phyloP scores from a whole-genome alignment of 306 rosid species.

The Lathyrus aphaca region DNA sequence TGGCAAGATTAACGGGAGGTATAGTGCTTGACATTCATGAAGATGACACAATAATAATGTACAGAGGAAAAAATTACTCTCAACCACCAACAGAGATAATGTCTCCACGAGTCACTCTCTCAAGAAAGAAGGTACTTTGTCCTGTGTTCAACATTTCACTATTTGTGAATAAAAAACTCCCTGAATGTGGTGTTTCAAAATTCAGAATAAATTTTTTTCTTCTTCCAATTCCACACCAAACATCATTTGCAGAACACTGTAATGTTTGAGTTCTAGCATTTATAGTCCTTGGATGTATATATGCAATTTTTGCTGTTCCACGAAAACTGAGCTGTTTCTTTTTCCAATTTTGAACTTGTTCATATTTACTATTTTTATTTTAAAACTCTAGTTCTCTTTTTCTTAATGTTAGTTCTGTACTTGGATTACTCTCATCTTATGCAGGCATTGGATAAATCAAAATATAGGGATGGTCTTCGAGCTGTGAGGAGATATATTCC shows the following conservation, averaged over 20 bases:
- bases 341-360: slow-evolving; percentile 7
- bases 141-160: slow-evolving; percentile 2
- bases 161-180: slow-evolving; percentile 7
- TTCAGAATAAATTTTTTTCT: too few relatives aligned
- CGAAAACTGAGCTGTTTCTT: not conserved
- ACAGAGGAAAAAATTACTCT: slow-evolving; percentile 93
- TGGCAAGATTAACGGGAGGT: slow-evolving; percentile 90
- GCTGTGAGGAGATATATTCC: slow-evolving; percentile 86
- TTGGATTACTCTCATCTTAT: slow-evolving; percentile 30
- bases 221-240: not conserved
- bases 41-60: slow-evolving; percentile 87
- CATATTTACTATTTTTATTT: not conserved
- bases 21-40: slow-evolving; percentile 90
- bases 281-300: slow-evolving; percentile 13
- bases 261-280: slow-evolving; percentile 8
- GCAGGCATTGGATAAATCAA: slow-evolving; percentile 97
- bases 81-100: slow-evolving; percentile 98
- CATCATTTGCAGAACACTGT: slow-evolving; percentile 8
- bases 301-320: slow-evolving; percentile 24
- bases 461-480: slow-evolving; percentile 80
- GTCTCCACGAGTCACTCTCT: slow-evolving; percentile 89
- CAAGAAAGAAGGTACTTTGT: slow-evolving; percentile 80
- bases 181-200: slow-evolving; percentile 1
- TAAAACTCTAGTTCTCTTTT: too few relatives aligned
- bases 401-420: slow-evolving; percentile 1